phyloP scores from a whole-genome alignment of 2,329 filamentous ascomycete genomes.

The Pseudocercospora pini-densiflorae region DNA sequence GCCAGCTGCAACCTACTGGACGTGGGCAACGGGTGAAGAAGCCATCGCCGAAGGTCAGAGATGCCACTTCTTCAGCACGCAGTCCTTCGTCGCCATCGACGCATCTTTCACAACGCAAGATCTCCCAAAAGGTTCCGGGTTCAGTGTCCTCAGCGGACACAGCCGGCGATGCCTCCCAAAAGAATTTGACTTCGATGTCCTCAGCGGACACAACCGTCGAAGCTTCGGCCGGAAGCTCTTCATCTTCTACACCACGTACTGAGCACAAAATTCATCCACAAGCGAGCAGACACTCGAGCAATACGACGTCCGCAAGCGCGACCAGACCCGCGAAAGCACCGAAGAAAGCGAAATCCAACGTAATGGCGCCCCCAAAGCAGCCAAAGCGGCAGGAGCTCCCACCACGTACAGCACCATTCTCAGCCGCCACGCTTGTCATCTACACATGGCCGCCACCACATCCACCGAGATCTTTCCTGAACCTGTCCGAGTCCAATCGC shows the following conservation, averaged over 20 bases:
- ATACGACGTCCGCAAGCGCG: background rate
- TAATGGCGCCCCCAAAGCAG: background rate
- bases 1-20: background rate
- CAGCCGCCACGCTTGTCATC: conserved; percentile 18
- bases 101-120: background rate
- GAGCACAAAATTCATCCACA: background rate
- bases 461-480: conserved; percentile 6
- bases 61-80: background rate
- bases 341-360: background rate
- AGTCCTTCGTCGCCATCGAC: background rate
- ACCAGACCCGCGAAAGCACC: background rate
- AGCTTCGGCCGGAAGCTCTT: background rate
- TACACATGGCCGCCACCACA: conserved; percentile 22
- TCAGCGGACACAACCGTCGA: background rate
- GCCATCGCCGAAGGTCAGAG: conserved; percentile 1
- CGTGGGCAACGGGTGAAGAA: background rate
- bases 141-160: background rate
- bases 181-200: too few relatives aligned
- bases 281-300: background rate
- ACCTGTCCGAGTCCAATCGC: conserved; percentile 11
- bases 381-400: background rate
- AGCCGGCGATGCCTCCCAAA: background rate
- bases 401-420: background rate
- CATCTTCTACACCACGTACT: background rate
- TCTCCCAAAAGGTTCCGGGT: background rate